A percentile compares a stretch with the other conserved stretches of the same genome.
phyloP scores from a whole-genome alignment of 176 grass and related monocot species.

The Bonia amplexicaulis region DNA sequence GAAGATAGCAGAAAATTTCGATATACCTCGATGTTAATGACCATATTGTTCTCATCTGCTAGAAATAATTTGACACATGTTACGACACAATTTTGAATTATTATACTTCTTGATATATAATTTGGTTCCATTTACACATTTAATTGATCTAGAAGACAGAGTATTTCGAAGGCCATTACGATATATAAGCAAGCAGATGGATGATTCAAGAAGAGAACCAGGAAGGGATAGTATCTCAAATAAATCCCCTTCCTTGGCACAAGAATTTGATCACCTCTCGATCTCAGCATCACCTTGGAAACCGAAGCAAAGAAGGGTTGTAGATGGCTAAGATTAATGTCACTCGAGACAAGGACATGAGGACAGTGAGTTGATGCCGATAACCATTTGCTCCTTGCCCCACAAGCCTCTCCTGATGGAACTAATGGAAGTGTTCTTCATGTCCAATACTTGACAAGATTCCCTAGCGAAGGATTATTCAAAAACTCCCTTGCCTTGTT shows the following conservation, averaged over 20 bases:
- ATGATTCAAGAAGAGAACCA: not conserved
- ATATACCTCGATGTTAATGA: not conserved
- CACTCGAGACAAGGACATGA: not conserved
- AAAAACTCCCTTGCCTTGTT: no score
- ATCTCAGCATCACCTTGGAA: not conserved
- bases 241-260: not conserved
- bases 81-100: not conserved
- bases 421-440: not conserved
- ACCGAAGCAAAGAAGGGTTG: not conserved
- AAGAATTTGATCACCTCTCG: not conserved
- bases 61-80: not conserved
- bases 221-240: not conserved
- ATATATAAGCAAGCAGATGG: not conserved
- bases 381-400: not conserved
- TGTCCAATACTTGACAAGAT: not conserved
- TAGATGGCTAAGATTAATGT: slow-evolving; percentile 8
- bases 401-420: not conserved
- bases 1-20: not conserved
- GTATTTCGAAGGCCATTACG: not conserved
- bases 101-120: not conserved
- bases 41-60: not conserved
- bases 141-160: not conserved
- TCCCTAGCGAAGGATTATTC: not conserved
- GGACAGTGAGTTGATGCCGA: not conserved
- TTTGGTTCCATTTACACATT: not conserved